Percentiles rank a stretch among this genome's conserved stretches.
Conservation (phyloP, 441 rosid species). For the Biscutella laevigata region DNA sequence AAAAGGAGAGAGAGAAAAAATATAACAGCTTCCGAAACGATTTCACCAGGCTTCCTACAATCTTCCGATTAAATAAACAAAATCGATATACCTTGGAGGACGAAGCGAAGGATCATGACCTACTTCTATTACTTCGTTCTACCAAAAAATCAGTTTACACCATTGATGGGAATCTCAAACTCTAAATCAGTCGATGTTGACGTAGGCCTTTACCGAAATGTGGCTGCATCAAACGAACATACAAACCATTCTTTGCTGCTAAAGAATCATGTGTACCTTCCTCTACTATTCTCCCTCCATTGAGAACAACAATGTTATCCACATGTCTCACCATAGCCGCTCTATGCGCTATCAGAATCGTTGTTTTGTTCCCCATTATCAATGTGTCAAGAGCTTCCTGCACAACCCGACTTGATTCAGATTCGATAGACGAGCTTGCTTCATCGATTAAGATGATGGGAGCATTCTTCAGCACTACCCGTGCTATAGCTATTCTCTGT, state of each 20-base stretch:
- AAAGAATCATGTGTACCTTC: slow-evolving; percentile 83
- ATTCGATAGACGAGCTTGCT: slow-evolving; percentile 90
- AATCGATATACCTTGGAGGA: slow-evolving; percentile 51
- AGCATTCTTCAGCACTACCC: slow-evolving; percentile 90
- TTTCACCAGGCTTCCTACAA: neutral
- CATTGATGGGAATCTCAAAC: neutral
- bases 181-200: slow-evolving; percentile 71
- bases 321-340: slow-evolving; percentile 94
- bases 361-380: slow-evolving; percentile 93
- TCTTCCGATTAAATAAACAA: slow-evolving; percentile 37
- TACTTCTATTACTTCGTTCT: slow-evolving; percentile 30
- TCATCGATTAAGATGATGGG: slow-evolving; percentile 85
- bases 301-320: slow-evolving; percentile 89
- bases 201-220: slow-evolving; percentile 90
- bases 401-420: slow-evolving; percentile 92
- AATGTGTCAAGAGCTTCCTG: slow-evolving; percentile 95
- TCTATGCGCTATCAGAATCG: slow-evolving; percentile 88
- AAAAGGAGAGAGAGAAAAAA: neutral
- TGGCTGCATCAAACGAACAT: slow-evolving; percentile 90
- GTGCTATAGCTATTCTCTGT: slow-evolving; percentile 90
- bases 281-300: slow-evolving; percentile 88
- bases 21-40: neutral
- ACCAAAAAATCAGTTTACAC: slow-evolving; percentile 16
- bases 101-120: slow-evolving; percentile 25
- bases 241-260: slow-evolving; percentile 82